phyloP scores from a whole-genome alignment of 805 yeast species.

The Debaryomyces castellii region DNA sequence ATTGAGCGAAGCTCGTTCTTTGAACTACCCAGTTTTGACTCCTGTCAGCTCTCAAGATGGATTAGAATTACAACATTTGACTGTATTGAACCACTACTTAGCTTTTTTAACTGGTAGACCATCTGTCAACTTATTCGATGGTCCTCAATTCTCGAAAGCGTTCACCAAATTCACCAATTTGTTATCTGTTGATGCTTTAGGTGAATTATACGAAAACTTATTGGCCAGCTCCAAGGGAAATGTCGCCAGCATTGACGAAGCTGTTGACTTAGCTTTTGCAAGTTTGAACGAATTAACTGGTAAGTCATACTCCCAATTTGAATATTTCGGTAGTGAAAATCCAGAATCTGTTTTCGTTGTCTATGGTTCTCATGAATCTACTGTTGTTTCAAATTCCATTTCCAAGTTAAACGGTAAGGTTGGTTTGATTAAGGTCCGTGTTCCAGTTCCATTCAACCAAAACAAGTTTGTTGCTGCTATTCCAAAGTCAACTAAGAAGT shows the following conservation, averaged over 20 bases:
- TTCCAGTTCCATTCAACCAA: conserved; percentile 77
- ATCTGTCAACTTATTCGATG: conserved; percentile 76
- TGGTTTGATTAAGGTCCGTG: conserved; percentile 70
- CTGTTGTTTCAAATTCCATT: conserved; percentile 50
- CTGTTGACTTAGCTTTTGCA: conserved; percentile 46
- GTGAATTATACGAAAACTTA: conserved; percentile 38
- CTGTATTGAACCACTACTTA: conserved; percentile 63
- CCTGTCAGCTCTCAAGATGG: conserved; percentile 53
- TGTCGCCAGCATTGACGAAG: conserved; percentile 30
- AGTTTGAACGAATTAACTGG: conserved; percentile 56
- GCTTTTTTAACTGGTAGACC: conserved; percentile 53
- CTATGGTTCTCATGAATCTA: conserved; percentile 71
- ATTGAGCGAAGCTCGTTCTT: conserved; percentile 57
- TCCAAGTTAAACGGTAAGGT: conserved; percentile 38
- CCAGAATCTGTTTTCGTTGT: conserved; percentile 78
- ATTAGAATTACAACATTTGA: conserved; percentile 62
- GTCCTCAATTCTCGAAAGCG: conserved; percentile 59
- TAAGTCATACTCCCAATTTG: conserved; percentile 58
- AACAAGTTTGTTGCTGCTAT: conserved; percentile 56
- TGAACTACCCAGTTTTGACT: conserved; percentile 67
- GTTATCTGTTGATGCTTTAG: conserved; percentile 42
- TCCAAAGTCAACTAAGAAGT: conserved; percentile 55
- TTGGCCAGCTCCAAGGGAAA: conserved; percentile 19
- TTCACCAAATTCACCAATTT: conserved; percentile 47
- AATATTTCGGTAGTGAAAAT: conserved; percentile 61